Conservation (phyloP, 139 green algal genomes). For the Chlorella ohadii region DNA sequence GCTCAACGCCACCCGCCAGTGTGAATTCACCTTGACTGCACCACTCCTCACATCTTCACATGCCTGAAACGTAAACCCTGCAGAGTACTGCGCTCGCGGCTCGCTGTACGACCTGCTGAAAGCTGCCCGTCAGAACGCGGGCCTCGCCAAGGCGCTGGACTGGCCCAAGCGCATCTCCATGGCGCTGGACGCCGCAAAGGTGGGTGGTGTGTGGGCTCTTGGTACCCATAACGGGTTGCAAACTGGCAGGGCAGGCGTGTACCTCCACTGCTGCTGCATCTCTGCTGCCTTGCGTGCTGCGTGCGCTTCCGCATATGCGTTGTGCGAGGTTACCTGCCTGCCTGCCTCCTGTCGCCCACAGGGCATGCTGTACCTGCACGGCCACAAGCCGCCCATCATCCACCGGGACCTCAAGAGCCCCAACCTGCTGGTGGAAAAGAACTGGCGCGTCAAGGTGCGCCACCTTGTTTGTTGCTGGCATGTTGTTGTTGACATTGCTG, state of each 20-base stretch:
- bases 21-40: no score
- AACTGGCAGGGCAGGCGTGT: no score
- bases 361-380: slow-evolving; percentile 74
- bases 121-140: slow-evolving; percentile 21
- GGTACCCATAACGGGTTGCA: no score
- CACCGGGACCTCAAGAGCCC: slow-evolving; percentile 72
- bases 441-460: slow-evolving; percentile 67
- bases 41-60: no score
- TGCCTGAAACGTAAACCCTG: no score
- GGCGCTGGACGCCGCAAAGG: slow-evolving; percentile 68
- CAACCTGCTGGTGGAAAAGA: slow-evolving; percentile 71
- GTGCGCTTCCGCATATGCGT: no score
- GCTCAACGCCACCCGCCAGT: no score
- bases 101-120: slow-evolving; percentile 69
- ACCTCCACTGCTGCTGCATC: no score
- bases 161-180: slow-evolving; percentile 59
- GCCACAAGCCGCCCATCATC: slow-evolving; percentile 66
- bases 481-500: no score
- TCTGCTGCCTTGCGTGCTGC: background rate
- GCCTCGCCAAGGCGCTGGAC: slow-evolving; percentile 45
- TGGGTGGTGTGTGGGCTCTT: background rate
- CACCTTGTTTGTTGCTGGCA: no score
- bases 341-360: no score
- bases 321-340: no score
- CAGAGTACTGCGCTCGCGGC: slow-evolving; percentile 56